Conservation (phyloP, 306 rosid genomes). For the Sophora flavescens region DNA sequence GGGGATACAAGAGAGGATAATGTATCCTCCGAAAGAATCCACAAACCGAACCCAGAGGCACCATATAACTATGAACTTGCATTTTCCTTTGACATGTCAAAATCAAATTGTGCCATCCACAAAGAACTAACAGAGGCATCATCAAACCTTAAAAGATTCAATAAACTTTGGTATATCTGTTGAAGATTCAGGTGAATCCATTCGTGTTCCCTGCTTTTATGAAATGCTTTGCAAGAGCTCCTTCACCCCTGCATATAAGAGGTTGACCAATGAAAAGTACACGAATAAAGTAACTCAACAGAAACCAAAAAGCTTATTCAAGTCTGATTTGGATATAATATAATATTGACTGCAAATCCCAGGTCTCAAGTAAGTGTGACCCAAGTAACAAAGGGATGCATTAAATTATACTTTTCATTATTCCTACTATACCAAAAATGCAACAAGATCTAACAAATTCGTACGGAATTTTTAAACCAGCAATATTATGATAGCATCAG, state of each 20-base stretch:
- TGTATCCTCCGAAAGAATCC: background rate
- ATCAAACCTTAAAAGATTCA: slow-evolving; percentile 78
- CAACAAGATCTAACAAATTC: slow-evolving; percentile 28
- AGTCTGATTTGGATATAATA: slow-evolving; percentile 14
- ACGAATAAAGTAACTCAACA: slow-evolving; percentile 23
- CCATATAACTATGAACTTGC: slow-evolving; percentile 11
- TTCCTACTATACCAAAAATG: slow-evolving; percentile 18
- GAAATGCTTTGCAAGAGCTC: slow-evolving; percentile 85
- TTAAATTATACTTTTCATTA: background rate
- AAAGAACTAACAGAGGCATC: slow-evolving; percentile 49
- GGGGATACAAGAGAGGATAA: slow-evolving; percentile 12
- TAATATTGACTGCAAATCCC: slow-evolving; percentile 33
- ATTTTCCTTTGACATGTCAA: background rate
- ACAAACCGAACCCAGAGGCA: slow-evolving; percentile 9
- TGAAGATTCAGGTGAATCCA: slow-evolving; percentile 83
- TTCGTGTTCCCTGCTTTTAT: slow-evolving; percentile 87
- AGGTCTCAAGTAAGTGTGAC: slow-evolving; percentile 19
- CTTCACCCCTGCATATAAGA: slow-evolving; percentile 76
- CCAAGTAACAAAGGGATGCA: slow-evolving; percentile 16
- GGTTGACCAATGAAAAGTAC: slow-evolving; percentile 37
- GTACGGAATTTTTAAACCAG: slow-evolving; percentile 11
- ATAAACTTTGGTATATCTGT: slow-evolving; percentile 80
- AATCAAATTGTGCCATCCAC: slow-evolving; percentile 36
- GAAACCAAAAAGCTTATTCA: slow-evolving; percentile 28
- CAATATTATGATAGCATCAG: slow-evolving; percentile 9